phyloP scores from a whole-genome alignment of 2,329 filamentous ascomycete species.

The Cladosporium sp. region DNA sequence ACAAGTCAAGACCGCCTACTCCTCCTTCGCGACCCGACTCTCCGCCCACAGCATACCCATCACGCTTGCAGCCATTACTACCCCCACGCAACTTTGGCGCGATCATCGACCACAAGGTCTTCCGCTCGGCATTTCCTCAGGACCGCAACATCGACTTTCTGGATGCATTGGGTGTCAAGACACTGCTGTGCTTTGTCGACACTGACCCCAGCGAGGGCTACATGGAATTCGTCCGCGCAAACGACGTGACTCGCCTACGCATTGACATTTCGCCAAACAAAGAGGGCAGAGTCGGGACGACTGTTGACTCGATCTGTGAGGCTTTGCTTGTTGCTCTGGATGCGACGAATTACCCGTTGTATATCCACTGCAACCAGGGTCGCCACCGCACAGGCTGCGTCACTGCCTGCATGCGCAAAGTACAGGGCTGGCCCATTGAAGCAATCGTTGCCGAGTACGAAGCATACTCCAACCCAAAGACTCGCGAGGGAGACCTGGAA shows the following conservation, averaged over 20 bases:
- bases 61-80: slow-evolving; percentile 42
- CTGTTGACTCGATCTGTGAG: slow-evolving; percentile 65
- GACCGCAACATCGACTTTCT: slow-evolving; percentile 71
- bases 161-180: slow-evolving; percentile 69
- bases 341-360: slow-evolving; percentile 72
- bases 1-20: slow-evolving; percentile 31
- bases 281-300: slow-evolving; percentile 65
- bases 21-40: slow-evolving; percentile 28
- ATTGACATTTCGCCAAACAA: slow-evolving; percentile 89
- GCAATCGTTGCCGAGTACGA: slow-evolving; percentile 73
- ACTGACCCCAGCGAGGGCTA: slow-evolving; percentile 53
- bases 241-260: slow-evolving; percentile 71
- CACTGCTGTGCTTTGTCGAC: slow-evolving; percentile 68
- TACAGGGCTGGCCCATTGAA: slow-evolving; percentile 66
- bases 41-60: slow-evolving; percentile 27
- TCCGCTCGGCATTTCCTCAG: slow-evolving; percentile 79
- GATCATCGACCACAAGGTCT: slow-evolving; percentile 71
- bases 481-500: slow-evolving; percentile 49
- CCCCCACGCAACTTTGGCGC: slow-evolving; percentile 75
- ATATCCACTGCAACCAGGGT: slow-evolving; percentile 93
- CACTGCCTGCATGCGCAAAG: slow-evolving; percentile 75
- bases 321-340: slow-evolving; percentile 74
- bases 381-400: slow-evolving; percentile 92
- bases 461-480: slow-evolving; percentile 57
- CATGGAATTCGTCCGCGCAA: slow-evolving; percentile 62